Base-by-base conservation (phyloP, 495 filamentous ascomycete genomes). In the Neurospora sp. region DNA sequence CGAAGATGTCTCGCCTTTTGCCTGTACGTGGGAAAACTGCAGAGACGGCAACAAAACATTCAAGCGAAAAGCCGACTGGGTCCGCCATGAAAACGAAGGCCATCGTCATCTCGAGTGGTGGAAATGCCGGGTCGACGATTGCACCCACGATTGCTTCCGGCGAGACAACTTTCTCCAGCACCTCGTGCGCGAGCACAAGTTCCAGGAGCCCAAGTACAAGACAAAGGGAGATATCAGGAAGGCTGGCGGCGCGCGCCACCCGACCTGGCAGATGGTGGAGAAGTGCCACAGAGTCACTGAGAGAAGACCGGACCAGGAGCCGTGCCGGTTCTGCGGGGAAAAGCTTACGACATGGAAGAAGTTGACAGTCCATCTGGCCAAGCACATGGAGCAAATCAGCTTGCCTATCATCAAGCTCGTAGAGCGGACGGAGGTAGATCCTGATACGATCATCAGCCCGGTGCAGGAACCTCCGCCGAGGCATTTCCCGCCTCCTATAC, bases 61-160 rank as follows among this genome's bases (percentile, higher is more conserved):
- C 85, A 98, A 98, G 82, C 88, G 95, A 48, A 98, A 98, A 82
- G 95, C 95, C 20, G 95, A 98, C 79, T 98, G 95, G 95, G 94
- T 98, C 37, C 87, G 95, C 40, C 95, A 98, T 76, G 95, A 98
- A 80, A 97, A 93, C 76, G 95, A 98, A 81, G 89, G 91, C 71
- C 95, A 98, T 79, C 89, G 95, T 40, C 93, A 97, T 69, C 84
- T 97, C 8, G 95, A 97, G 76, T 96, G 92, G 91, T 98, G 95
- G 95, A 89, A 86, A 37, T 98, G 95, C 79, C 89, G 91, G 40
- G 86, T 91, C 42, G 85, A 88, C 2, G 95, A 96, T 71, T 98
- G 95, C 81, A 85, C 82, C 7, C 95, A 98, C 78, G 88, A 85
- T 9, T 98, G 95, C 83, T 96, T 90, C 79, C 90, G 95, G 40